Percentiles rank a stretch among this genome's conserved stretches.
These are phyloP conservation scores for Cordyceps javanica DNA, from an alignment of 2,329 filamentous ascomycete genomes.

Conservation along the genomic window DNA sequence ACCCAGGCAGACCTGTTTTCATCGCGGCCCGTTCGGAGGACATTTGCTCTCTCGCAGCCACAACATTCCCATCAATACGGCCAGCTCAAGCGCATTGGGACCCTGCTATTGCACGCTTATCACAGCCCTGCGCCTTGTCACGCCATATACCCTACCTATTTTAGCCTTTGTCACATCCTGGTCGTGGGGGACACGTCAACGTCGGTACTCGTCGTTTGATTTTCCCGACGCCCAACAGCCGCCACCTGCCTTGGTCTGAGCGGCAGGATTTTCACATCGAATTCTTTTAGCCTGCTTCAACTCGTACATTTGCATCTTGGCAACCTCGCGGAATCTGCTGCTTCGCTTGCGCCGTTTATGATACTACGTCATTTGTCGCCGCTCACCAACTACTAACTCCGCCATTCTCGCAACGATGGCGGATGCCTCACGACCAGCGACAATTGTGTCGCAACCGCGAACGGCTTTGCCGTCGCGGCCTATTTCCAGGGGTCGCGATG, in stretches of 20 bases:
- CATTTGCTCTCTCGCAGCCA: conserved; percentile 8
- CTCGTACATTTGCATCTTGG: not conserved
- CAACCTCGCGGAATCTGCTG: conserved; percentile 1
- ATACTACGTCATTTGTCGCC: conserved; percentile 4
- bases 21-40: not conserved
- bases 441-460: conserved; percentile 24
- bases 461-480: conserved; percentile 34
- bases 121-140: conserved; percentile 2
- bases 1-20: conserved; percentile 6
- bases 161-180: not conserved
- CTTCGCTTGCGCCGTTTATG: conserved; percentile 1
- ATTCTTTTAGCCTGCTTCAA: not conserved
- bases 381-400: not conserved
- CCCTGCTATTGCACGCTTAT: not conserved
- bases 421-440: conserved; percentile 22
- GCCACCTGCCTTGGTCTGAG: not conserved
- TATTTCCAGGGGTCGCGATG: conserved; percentile 26
- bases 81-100: not conserved
- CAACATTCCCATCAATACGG: conserved; percentile 1
- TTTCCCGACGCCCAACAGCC: not conserved
- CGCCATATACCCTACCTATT: conserved; percentile 4
- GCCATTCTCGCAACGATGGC: conserved; percentile 21
- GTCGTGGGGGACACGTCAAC: not conserved
- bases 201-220: conserved; percentile 4
- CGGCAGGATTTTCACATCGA: not conserved